A percentile compares a stretch with the other conserved stretches of the same genome.
These are phyloP conservation scores for Paralagenidium karlingii DNA, from an alignment of 352 stramenopile genomes.

Conservation along the genomic window DNA sequence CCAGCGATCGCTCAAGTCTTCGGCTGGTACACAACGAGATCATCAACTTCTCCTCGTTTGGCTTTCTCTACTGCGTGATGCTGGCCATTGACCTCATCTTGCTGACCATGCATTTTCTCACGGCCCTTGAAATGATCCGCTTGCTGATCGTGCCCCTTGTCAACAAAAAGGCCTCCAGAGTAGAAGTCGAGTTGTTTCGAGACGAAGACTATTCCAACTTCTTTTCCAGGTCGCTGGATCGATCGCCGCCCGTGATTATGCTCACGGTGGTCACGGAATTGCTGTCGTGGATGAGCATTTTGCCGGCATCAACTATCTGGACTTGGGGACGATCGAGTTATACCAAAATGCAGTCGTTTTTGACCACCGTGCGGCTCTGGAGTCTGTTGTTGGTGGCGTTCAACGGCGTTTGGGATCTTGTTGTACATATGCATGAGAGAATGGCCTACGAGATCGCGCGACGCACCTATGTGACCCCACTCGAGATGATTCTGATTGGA, in stretches of 20 bases:
- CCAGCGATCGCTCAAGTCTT: too few species aligned
- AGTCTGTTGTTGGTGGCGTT: slow-evolving; percentile 18
- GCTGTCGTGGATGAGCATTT: slow-evolving; percentile 33
- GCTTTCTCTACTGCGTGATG: slow-evolving; percentile 32
- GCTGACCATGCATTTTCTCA: slow-evolving; percentile 12
- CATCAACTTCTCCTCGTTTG: slow-evolving; percentile 41
- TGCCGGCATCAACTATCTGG: slow-evolving; percentile 18
- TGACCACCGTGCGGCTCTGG: slow-evolving; percentile 22
- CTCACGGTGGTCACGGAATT: slow-evolving; percentile 24
- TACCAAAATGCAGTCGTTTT: slow-evolving; percentile 13
- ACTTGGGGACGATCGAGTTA: slow-evolving; percentile 9
- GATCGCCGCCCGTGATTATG: slow-evolving; percentile 16
- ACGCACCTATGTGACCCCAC: slow-evolving; percentile 17
- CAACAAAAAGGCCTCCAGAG: too few species aligned
- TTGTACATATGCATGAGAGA: slow-evolving; percentile 13
- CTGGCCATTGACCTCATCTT: slow-evolving; percentile 23
- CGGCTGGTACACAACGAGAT: slow-evolving; percentile 14
- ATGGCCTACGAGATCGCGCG: slow-evolving; percentile 10
- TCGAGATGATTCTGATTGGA: slow-evolving; percentile 12
- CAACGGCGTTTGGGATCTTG: slow-evolving; percentile 20
- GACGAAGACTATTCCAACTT: slow-evolving; percentile 4
- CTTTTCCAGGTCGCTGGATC: slow-evolving; percentile 11
- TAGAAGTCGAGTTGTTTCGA: too few species aligned
- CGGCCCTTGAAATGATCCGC: slow-evolving; percentile 15
- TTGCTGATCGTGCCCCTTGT: slow-evolving; percentile 19